Percentiles rank a stretch among this genome's conserved stretches.
Conservation (phyloP, 1,284 basidiomycete species). For the Porodaedalea pini region DNA sequence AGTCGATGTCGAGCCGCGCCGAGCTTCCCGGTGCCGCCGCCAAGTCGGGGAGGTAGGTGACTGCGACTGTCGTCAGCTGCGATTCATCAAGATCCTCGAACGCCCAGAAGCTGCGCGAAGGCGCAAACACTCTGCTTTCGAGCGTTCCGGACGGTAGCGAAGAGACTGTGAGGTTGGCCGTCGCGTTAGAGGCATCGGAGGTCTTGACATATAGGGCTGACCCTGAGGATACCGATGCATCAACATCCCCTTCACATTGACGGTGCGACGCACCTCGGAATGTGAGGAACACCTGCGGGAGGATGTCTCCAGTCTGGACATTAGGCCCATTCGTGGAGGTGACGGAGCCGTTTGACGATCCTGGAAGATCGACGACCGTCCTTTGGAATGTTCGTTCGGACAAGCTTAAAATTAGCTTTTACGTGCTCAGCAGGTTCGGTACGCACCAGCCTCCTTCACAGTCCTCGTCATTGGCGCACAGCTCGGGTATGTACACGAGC, state of each 20-base stretch:
- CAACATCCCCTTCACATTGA: neutral
- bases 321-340: constrained; percentile 40
- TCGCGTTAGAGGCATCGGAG: constrained; percentile 44
- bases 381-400: too few species aligned
- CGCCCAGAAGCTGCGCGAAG: constrained; percentile 32
- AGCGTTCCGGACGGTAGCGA: constrained; percentile 31
- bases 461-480: constrained; percentile 35
- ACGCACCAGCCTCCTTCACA: constrained; percentile 49
- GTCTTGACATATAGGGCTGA: constrained; percentile 43
- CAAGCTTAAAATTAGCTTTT: too few species aligned
- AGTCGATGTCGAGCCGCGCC: constrained; percentile 39
- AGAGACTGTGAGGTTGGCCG: constrained; percentile 46
- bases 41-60: constrained; percentile 38
- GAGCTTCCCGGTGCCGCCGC: constrained; percentile 13
- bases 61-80: constrained; percentile 38
- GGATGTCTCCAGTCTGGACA: constrained; percentile 35
- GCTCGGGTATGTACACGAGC: constrained; percentile 48
- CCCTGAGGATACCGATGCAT: constrained; percentile 31
- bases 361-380: constrained; percentile 13
- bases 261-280: constrained; percentile 41
- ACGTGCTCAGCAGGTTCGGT: too few species aligned
- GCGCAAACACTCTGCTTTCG: constrained; percentile 29
- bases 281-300: constrained; percentile 52
- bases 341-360: constrained; percentile 22
- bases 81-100: constrained; percentile 37